A percentile compares a stretch with the other conserved stretches of the same genome.
These are phyloP conservation scores for Orbilia oligospora DNA, from an alignment of 2,329 filamentous ascomycete species.

Conservation along the genomic window DNA sequence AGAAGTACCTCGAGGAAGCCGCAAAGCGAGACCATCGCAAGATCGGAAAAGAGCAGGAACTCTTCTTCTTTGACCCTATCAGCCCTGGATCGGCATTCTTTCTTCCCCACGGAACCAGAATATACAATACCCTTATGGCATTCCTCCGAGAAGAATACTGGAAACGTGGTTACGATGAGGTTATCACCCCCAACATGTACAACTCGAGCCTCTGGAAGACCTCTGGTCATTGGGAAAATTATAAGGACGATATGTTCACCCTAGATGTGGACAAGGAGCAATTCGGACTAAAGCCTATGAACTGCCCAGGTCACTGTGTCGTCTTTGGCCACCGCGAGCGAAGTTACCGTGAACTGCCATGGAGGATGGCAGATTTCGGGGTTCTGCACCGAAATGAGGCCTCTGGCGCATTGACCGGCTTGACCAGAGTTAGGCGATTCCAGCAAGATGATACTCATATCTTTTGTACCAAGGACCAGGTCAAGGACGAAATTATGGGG, in stretches of 20 bases:
- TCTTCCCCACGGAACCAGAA: slow-evolving; percentile 90
- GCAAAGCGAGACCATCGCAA: slow-evolving; percentile 95
- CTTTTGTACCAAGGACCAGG: slow-evolving; percentile 88
- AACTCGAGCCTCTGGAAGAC: slow-evolving; percentile 93
- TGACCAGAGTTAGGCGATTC: slow-evolving; percentile 93
- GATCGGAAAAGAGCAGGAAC: slow-evolving; percentile 94
- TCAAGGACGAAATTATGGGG: slow-evolving; percentile 80
- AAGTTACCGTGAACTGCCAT: slow-evolving; percentile 90
- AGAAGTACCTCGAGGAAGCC: slow-evolving; percentile 97
- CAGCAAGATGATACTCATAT: slow-evolving; percentile 97
- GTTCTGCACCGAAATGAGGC: slow-evolving; percentile 95
- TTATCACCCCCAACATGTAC: slow-evolving; percentile 97
- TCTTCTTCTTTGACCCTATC: slow-evolving; percentile 95
- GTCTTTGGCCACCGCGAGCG: slow-evolving; percentile 87
- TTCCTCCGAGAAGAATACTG: slow-evolving; percentile 91
- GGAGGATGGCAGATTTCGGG: slow-evolving; percentile 95
- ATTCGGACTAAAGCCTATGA: slow-evolving; percentile 95
- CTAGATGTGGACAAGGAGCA: slow-evolving; percentile 85
- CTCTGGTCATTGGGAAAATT: slow-evolving; percentile 93
- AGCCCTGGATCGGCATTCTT: slow-evolving; percentile 96
- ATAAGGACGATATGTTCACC: slow-evolving; percentile 97
- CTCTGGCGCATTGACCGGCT: slow-evolving; percentile 88
- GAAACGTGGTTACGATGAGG: slow-evolving; percentile 93
- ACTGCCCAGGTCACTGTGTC: slow-evolving; percentile 93
- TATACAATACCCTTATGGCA: slow-evolving; percentile 88